Evolutionary conservation across 495 filamentous ascomycete species (phyloP).

Genomic region (Hypoxylon intermedium): DNA sequence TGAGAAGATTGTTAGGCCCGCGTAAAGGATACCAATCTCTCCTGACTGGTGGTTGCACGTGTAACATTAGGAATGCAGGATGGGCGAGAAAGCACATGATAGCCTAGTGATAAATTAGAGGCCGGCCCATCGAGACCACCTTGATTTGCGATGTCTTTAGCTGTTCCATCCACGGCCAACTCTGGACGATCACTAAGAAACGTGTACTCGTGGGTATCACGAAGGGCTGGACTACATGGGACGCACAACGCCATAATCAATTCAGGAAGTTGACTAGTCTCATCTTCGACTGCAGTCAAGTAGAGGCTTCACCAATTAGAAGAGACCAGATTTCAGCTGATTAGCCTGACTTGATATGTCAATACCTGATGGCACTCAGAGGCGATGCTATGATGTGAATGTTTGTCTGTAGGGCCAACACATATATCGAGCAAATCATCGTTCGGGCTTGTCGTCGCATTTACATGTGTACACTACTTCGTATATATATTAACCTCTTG

Average conservation of each 20-base stretch:
- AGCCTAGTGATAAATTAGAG: conserved; percentile 29
- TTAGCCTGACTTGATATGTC: not conserved
- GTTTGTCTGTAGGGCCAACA: not conserved
- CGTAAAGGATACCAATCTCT: conserved; percentile 51
- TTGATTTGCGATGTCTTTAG: conserved; percentile 3
- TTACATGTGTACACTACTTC: too few species aligned
- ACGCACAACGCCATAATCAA: not conserved
- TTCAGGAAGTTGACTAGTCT: too few species aligned
- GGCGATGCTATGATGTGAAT: not conserved
- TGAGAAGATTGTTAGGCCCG: conserved; percentile 71
- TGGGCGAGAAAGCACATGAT: conserved; percentile 15
- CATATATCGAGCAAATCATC: not conserved
- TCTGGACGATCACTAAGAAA: too few species aligned
- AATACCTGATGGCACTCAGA: not conserved
- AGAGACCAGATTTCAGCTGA: too few species aligned
- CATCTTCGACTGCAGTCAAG: too few species aligned
- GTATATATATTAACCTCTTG: not conserved
- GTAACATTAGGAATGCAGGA: conserved; percentile 37
- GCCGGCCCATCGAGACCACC: conserved; percentile 12
- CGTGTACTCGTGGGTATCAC: not conserved
- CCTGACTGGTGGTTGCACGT: conserved; percentile 20
- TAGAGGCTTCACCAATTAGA: too few species aligned
- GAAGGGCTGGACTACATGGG: not conserved
- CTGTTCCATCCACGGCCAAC: too few species aligned
- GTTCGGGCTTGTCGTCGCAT: not conserved